Evolutionary conservation across 2,329 filamentous ascomycete genomes (phyloP), one percentile per base, ranked within the genome.

Genomic region (Pseudogymnoascus sp.): DNA sequence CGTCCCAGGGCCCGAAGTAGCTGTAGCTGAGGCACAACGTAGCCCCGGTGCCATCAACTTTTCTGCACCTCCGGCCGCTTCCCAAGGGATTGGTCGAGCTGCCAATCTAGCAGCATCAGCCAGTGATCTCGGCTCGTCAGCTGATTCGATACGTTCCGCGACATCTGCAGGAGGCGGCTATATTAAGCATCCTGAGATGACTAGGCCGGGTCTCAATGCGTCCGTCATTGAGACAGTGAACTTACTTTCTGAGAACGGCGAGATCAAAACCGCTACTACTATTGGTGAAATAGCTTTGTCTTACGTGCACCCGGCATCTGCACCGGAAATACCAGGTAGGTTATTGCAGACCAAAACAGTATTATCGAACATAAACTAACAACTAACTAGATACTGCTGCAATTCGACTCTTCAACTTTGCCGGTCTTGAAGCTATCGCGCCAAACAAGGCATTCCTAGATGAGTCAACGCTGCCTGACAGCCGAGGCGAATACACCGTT

Each of bases 141-240:
- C 60, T 19, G 60, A 61, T 41, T 98, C 95, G 0, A 89, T 98
- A 66, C 88, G 93, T 60, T 99, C 95, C 2, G 89, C 90, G 1
- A 90, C 92, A 1, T 78, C 93, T 45, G 87, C 86, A 66, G 85
- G 81, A 69, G 85, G 86, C 51, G 82, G 82, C 3, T 85, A 90
- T n/a, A 79, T 85, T 62, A 88, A 87, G 71, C 95, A 99, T 73
- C 88, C 92, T 0, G 92, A 97, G 16, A 81, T 96, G 77, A 84
- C 88, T 62, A 84, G 85, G 8, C 85, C 90, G 1, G 93, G 95
- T 2, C 80, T 99, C 5, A 95, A 92, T 74, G 87, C 90, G 3
- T 98, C 93, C 13, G 84, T 98, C 63, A 89, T 98, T 61, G 95
- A 99, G 75, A 95, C 90, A 0, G 86, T 98, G n/a, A 95, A 87